Conservation (phyloP, 768 basidiomycete genomes). For the Atractiella rhizophila region DNA sequence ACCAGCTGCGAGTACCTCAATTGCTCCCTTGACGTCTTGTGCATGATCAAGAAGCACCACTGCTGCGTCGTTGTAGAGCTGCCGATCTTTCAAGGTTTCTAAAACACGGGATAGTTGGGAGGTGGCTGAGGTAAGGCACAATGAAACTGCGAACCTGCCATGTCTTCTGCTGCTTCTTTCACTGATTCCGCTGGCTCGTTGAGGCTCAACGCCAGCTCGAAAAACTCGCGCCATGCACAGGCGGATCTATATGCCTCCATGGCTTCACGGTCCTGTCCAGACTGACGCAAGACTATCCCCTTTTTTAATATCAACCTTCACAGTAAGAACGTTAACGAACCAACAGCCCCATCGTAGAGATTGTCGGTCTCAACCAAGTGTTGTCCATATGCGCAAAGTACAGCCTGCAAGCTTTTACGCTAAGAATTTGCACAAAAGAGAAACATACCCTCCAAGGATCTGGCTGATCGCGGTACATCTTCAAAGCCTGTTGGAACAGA, state of each 20-base stretch:
- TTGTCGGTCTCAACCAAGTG: slow-evolving; percentile 54
- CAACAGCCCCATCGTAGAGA: slow-evolving; percentile 55
- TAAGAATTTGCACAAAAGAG: slow-evolving; percentile 6
- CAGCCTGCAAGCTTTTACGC: too few relatives aligned
- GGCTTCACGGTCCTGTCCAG: slow-evolving; percentile 38
- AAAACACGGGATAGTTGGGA: neutral
- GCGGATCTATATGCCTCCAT: slow-evolving; percentile 71
- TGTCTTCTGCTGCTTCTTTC: slow-evolving; percentile 39
- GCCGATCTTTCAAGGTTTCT: slow-evolving; percentile 66
- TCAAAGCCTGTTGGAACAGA: slow-evolving; percentile 48
- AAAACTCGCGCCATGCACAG: slow-evolving; percentile 72
- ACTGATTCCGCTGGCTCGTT: slow-evolving; percentile 33
- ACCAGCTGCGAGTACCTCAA: slow-evolving; percentile 52
- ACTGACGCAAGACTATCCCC: slow-evolving; percentile 41
- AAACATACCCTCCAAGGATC: slow-evolving; percentile 5
- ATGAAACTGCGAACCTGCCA: slow-evolving; percentile 46
- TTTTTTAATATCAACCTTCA: neutral
- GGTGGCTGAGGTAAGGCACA: too few relatives aligned
- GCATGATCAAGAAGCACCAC: slow-evolving; percentile 62
- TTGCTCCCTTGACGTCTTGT: slow-evolving; percentile 46
- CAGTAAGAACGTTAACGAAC: slow-evolving; percentile 24
- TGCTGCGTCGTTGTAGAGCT: slow-evolving; percentile 53
- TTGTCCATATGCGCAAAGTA: slow-evolving; percentile 13
- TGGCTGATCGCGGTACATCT: slow-evolving; percentile 51
- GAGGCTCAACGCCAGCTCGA: slow-evolving; percentile 42